Percentiles rank a stretch among this genome's conserved stretches.
These are phyloP conservation scores for Erodium chrysanthum DNA, from an alignment of 441 rosid genomes.

Conservation along the genomic window DNA sequence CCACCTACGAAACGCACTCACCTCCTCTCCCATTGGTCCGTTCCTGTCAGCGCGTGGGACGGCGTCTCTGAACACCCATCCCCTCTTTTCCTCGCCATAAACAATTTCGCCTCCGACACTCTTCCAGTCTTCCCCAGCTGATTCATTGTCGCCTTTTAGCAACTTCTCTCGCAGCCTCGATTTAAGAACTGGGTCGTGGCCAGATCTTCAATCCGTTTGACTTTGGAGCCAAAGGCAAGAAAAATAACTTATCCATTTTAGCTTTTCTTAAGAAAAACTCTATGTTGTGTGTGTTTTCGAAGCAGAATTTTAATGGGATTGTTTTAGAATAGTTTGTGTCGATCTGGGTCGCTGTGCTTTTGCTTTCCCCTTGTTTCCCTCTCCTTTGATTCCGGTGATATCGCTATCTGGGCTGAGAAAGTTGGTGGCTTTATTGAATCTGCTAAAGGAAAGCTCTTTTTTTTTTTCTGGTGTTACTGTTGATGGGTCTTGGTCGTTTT, in stretches of 20 bases:
- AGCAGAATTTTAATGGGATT: conserved; percentile 18
- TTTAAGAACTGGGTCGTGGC: conserved; percentile 27
- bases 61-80: conserved; percentile 1
- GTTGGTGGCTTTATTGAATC: conserved; percentile 36
- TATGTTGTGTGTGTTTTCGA: conserved; percentile 4
- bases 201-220: conserved; percentile 32
- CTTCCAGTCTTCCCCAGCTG: not conserved
- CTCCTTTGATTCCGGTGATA: conserved; percentile 28
- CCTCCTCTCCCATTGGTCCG: conserved; percentile 30
- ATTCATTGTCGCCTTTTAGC: too few relatives aligned
- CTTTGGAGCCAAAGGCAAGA: conserved; percentile 33
- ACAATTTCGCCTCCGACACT: not conserved
- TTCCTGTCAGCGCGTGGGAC: conserved; percentile 24
- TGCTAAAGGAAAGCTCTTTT: not conserved
- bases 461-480: conserved; percentile 14
- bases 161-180: conserved; percentile 13
- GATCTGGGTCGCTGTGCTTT: conserved; percentile 22
- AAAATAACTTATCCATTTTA: conserved; percentile 10
- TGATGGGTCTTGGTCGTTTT: conserved; percentile 22
- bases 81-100: not conserved
- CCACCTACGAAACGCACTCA: conserved; percentile 32
- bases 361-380: conserved; percentile 19
- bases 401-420: conserved; percentile 24
- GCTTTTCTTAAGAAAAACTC: conserved; percentile 2
- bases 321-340: not conserved